phyloP scores from a whole-genome alignment of 2,329 filamentous ascomycete genomes.

The Periconia sp. region DNA sequence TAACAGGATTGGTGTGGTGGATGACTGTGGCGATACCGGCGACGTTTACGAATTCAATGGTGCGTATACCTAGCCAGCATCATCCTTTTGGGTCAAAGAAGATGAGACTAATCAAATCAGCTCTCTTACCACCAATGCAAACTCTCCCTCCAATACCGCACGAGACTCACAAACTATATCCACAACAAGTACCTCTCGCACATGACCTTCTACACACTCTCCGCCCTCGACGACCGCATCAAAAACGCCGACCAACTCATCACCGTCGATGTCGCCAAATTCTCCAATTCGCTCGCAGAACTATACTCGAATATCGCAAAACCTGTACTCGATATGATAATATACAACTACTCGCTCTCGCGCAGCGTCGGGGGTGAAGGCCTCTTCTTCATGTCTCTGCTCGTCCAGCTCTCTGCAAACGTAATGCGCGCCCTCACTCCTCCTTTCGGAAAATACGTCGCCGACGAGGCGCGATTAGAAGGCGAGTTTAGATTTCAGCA shows the following conservation, averaged over 20 bases:
- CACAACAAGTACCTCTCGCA: constrained; percentile 97
- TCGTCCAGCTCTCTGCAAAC: constrained; percentile 91
- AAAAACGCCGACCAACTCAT: constrained; percentile 98
- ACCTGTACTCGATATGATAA: constrained; percentile 90
- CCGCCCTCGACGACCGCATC: constrained; percentile 93
- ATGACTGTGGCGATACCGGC: constrained; percentile 96
- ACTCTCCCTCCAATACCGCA: constrained; percentile 89
- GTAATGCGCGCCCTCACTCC: constrained; percentile 94
- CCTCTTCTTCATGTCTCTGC: constrained; percentile 90
- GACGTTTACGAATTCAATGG: constrained; percentile 99
- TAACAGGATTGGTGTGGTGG: constrained; percentile 93
- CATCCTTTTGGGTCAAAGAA: not conserved
- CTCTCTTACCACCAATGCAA: constrained; percentile 97
- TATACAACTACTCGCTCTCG: constrained; percentile 94
- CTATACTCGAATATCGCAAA: constrained; percentile 97
- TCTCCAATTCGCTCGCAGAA: constrained; percentile 93
- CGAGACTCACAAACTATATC: constrained; percentile 89
- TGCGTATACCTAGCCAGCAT: constrained; percentile 53
- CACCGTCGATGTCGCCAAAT: constrained; percentile 93
- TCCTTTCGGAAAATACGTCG: constrained; percentile 96
- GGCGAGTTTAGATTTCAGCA: constrained; percentile 97
- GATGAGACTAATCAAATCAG: constrained; percentile 53
- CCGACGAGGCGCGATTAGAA: constrained; percentile 91
- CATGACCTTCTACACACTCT: constrained; percentile 96
- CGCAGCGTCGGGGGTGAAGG: constrained; percentile 96